Base-by-base conservation (phyloP, 202 grass and related monocot genomes). In the Schoenoplectus tabernaemontani region DNA sequence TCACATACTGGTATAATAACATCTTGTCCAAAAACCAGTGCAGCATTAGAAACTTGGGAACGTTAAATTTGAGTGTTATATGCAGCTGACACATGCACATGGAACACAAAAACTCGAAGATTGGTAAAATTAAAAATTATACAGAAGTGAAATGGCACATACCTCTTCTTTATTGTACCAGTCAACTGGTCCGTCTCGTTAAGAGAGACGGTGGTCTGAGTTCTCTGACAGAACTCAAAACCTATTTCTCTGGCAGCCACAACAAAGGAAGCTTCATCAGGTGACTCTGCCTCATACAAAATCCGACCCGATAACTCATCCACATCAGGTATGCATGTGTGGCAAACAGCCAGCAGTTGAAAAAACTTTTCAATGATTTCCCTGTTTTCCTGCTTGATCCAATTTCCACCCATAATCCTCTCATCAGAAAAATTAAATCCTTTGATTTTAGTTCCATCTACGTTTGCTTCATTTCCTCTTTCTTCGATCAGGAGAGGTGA, bases 221-320 rank as follows among this genome's bases (percentile, higher is more conserved):
- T 92, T 83, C 95, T 93, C 78, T 89, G 67, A 84, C 74, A 97
- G 22, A 97, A 97, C 11, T 89, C 91, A 58, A 97, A 97, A 47
- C 95, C 89, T 7, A 97, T 88, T 66, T 94, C 91, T 34, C 69
- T 56, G 20, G 95, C 91, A 1, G 95, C 89, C 37, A 97, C 62
- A 48, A 97, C 87, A 80, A 97, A 94, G 33, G 95, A 80, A 3
- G 83, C 95, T 78, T 97, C 95, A 30, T 97, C 95, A 0, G 95
- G 95, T 9, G 95, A 97, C 82, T 97, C 95, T n/a, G 91, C 95
- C 90, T 97, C 95, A 26, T 97, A 97, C 1, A 85, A 87, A 34
- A 97, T 68, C 24, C 59, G 80, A 43, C 87, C 95, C 6, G 87
- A 74, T 71, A 87, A 68, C 67, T 97, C 84, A 2, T 94, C 84